Evolutionary conservation across 2,329 filamentous ascomycete species (phyloP), one percentile per base, ranked within the genome.

Genomic region (Pseudocercospora musae): DNA sequence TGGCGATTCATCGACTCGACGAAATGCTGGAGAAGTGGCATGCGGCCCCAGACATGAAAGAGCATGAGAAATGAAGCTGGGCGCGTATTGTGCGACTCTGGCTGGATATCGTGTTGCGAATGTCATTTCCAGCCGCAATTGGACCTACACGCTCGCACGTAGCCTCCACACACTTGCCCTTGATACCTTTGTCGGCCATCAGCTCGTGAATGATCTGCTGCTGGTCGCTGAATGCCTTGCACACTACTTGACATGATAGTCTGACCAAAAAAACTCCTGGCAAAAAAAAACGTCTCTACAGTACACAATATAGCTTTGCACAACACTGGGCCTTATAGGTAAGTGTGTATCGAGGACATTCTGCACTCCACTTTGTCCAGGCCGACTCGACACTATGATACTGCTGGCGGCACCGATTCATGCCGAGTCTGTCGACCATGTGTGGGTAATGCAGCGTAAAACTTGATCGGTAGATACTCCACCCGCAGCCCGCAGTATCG

Each of bases 161-260:
- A 18, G 59, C 48, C 53, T 58, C 58, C 15, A 62, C 62, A 29
- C 57, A 64, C 29, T 59, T 64, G 2, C 59, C 56, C 37, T 64
- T 64, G 11, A 62, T 56, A 23, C 59, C 56, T 48, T 46, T 62
- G 46, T 62, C 59, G n/a, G 49, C 56, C 49, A 75, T 42, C 18
- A 75, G 49, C 55, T 74, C 72, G 61, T 69, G 62, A 37, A 72
- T 70, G 33, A 74, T 67, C 0, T 72, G 70, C 60, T 71, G 69
- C 3, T 76, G 74, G 33, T 64, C 66, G 1, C 74, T 69, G 54
- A 76, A 76, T 5, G 71, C 73, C 29, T 65, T 54, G 40, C 62
- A 65, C 8, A 66, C 68, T 61, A 9, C 8, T 46, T n/a, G 60
- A 48, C 58, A 62, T 62, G 18, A 44, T 20, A 44, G 29, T 31